phyloP scores from a whole-genome alignment of 1,284 basidiomycete genomes.

The Apiotrichum brassicae region DNA sequence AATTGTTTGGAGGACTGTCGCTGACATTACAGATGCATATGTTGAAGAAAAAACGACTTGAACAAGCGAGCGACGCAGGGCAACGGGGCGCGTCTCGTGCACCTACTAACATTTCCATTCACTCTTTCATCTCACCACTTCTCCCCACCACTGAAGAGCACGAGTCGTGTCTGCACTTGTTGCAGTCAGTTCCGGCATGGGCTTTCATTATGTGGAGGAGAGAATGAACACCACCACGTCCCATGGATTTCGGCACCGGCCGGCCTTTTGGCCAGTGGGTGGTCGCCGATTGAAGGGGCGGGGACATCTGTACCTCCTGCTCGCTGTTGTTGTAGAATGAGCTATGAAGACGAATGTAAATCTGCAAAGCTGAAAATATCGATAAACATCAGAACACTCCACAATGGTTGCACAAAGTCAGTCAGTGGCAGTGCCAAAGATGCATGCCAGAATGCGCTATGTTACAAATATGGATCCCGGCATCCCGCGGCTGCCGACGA shows the following conservation, averaged over 20 bases:
- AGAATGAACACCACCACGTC: slow-evolving; percentile 24
- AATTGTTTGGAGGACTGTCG: background rate
- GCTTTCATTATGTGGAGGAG: slow-evolving; percentile 33
- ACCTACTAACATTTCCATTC: background rate
- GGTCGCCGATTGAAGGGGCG: background rate
- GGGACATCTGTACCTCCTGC: background rate
- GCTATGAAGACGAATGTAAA: no score
- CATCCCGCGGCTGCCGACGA: no score
- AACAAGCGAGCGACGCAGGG: background rate
- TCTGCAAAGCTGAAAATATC: no score
- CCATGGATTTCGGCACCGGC: slow-evolving; percentile 41
- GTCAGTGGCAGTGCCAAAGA: no score
- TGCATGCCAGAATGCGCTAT: no score
- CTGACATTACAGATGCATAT: slow-evolving; percentile 16
- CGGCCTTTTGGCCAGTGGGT: slow-evolving; percentile 2
- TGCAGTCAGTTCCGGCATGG: slow-evolving; percentile 19
- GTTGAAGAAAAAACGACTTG: background rate
- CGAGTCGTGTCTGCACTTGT: slow-evolving; percentile 16
- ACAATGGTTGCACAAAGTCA: no score
- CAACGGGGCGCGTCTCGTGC: background rate
- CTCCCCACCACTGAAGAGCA: slow-evolving; percentile 38
- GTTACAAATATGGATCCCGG: no score
- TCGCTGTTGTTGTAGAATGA: no score
- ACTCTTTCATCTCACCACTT: background rate
- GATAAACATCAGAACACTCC: no score